Conservation (phyloP, 768 basidiomycete genomes). For the Russula foetens region DNA sequence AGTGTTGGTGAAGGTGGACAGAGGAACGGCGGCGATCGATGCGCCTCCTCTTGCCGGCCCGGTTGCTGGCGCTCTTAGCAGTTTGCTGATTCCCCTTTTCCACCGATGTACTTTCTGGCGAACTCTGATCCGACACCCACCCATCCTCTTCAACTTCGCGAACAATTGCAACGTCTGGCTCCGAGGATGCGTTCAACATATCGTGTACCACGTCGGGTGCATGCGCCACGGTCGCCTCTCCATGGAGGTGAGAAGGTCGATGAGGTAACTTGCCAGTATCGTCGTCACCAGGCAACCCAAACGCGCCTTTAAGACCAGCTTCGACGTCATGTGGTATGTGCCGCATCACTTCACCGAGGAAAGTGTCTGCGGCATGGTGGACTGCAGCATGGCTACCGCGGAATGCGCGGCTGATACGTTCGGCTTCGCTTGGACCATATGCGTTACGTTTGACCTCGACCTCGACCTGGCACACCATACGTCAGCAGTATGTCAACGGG, state of each 20-base stretch:
- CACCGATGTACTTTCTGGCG: constrained; percentile 14
- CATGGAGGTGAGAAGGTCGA: background rate
- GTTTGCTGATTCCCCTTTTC: background rate
- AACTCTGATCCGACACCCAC: constrained; percentile 54
- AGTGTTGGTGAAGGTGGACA: background rate
- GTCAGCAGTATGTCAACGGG: background rate
- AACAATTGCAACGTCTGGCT: constrained; percentile 12
- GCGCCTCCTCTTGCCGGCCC: constrained; percentile 4
- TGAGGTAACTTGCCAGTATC: background rate
- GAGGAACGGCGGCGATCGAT: background rate
- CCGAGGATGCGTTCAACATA: background rate
- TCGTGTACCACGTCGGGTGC: background rate
- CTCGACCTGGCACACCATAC: constrained; percentile 24
- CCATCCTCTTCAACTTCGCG: constrained; percentile 43
- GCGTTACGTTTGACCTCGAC: constrained; percentile 30
- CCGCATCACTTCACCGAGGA: constrained; percentile 14
- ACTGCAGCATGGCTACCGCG: constrained; percentile 22
- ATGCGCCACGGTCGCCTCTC: background rate
- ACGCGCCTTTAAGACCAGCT: constrained; percentile 13
- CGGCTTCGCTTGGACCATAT: constrained; percentile 25
- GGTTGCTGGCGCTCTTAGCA: constrained; percentile 8
- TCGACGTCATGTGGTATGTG: constrained; percentile 19
- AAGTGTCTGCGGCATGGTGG: constrained; percentile 24
- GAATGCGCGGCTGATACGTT: constrained; percentile 24
- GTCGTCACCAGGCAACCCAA: background rate